These are phyloP conservation scores for Avicennia marina DNA, from an alignment of 257 asterid genomes.

Conservation along the genomic window DNA sequence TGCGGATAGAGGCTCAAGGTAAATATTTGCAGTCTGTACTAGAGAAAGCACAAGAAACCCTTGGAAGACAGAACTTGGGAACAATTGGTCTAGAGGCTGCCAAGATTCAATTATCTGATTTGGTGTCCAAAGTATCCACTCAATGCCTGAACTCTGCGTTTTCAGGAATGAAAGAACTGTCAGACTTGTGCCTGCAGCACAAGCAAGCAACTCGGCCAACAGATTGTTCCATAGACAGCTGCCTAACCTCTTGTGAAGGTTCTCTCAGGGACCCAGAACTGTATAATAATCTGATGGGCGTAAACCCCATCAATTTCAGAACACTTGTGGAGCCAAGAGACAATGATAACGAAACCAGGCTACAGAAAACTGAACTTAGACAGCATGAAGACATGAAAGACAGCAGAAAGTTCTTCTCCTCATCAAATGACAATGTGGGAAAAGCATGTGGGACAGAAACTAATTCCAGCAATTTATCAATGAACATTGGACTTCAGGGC, in stretches of 20 bases:
- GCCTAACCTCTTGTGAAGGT: constrained; percentile 58
- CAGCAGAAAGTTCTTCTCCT: constrained; percentile 23
- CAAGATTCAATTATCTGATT: constrained; percentile 61
- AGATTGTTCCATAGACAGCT: constrained; percentile 61
- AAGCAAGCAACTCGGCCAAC: constrained; percentile 40
- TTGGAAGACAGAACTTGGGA: constrained; percentile 67
- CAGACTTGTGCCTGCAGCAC: constrained; percentile 39
- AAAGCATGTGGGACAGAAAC: no score
- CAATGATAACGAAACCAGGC: constrained; percentile 20
- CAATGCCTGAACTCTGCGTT: constrained; percentile 58
- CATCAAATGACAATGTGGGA: no score
- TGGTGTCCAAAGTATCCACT: constrained; percentile 59
- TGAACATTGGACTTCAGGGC: constrained; percentile 59
- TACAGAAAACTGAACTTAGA: constrained; percentile 29
- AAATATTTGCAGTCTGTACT: constrained; percentile 74
- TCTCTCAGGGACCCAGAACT: constrained; percentile 46
- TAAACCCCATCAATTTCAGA: constrained; percentile 30
- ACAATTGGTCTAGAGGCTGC: constrained; percentile 64
- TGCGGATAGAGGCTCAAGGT: constrained; percentile 81
- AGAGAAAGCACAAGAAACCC: constrained; percentile 84
- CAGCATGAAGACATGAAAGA: constrained; percentile 51
- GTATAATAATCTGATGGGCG: constrained; percentile 36
- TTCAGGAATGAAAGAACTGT: constrained; percentile 39
- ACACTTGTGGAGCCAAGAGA: constrained; percentile 25
- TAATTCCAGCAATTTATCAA: constrained; percentile 44